Evolutionary conservation across 306 rosid species (phyloP).

Genomic region (Quercus bicolor): DNA sequence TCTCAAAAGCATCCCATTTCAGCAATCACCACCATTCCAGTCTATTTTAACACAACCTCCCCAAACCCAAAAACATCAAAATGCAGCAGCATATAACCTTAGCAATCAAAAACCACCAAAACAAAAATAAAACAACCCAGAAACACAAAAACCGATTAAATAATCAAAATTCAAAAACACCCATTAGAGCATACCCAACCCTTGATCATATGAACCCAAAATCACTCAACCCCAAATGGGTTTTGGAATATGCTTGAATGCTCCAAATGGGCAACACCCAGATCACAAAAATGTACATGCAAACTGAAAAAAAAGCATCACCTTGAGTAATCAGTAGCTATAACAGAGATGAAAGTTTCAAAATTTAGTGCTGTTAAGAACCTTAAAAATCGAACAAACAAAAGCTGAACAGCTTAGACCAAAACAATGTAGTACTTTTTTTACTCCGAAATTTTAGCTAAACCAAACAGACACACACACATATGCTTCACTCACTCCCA

Average conservation of each 20-base stretch:
- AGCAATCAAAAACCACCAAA: constrained; percentile 1
- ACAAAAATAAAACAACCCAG: not conserved
- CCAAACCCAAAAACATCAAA: constrained; percentile 5
- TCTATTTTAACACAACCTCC: constrained; percentile 1
- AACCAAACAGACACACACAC: constrained; percentile 9
- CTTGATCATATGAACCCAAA: constrained; percentile 14
- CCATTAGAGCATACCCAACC: not conserved
- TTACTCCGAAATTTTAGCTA: not conserved
- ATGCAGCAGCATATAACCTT: not conserved
- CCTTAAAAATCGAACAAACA: not conserved
- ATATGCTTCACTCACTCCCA: not conserved
- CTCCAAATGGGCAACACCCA: not conserved
- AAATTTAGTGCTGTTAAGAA: not conserved
- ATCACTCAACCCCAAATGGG: not conserved
- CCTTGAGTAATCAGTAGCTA: not conserved
- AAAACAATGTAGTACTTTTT: not conserved
- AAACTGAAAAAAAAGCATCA: constrained; percentile 10
- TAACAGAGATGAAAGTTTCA: not conserved
- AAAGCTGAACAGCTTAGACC: constrained; percentile 4
- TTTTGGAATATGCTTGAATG: not conserved
- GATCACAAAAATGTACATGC: constrained; percentile 30
- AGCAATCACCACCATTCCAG: constrained; percentile 14
- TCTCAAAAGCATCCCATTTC: constrained; percentile 10
- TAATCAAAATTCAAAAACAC: constrained; percentile 14
- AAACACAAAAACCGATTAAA: constrained; percentile 11